A percentile compares a stretch with the other conserved stretches of the same genome.
Conservation (phyloP, 805 yeast genomes). For the Phaffomyces thermotolerans region DNA sequence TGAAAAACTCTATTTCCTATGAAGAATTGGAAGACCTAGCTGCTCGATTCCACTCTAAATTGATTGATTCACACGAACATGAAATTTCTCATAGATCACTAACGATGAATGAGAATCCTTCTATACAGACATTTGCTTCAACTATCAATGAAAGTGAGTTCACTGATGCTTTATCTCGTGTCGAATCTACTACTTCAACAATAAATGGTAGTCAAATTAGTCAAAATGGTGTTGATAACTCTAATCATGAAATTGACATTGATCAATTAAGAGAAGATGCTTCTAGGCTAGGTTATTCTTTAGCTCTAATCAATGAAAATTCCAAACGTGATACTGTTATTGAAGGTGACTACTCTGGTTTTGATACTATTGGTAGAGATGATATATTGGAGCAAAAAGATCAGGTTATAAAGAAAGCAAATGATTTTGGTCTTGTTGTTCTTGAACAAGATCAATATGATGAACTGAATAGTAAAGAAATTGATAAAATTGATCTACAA, state of each 20-base stretch:
- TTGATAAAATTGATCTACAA: slow-evolving; percentile 2
- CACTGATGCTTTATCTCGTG: slow-evolving; percentile 25
- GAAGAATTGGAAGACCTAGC: slow-evolving; percentile 30
- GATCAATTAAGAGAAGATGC: slow-evolving; percentile 19
- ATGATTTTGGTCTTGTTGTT: slow-evolving; percentile 20
- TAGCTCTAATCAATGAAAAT: slow-evolving; percentile 10
- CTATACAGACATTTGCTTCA: slow-evolving; percentile 20
- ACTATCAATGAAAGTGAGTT: slow-evolving; percentile 23
- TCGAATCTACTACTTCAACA: slow-evolving; percentile 21
- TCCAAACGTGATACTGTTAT: slow-evolving; percentile 4
- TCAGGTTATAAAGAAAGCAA: slow-evolving; percentile 8
- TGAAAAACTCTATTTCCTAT: slow-evolving; percentile 20
- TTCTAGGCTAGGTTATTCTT: slow-evolving; percentile 10
- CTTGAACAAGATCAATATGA: slow-evolving; percentile 21
- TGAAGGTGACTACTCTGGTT: slow-evolving; percentile 7
- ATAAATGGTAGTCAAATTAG: slow-evolving; percentile 10
- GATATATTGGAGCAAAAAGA: slow-evolving; percentile 7
- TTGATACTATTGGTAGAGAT: slow-evolving; percentile 12
- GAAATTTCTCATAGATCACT: slow-evolving; percentile 6
- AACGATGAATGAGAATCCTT: slow-evolving; percentile 10
- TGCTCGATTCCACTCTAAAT: slow-evolving; percentile 26
- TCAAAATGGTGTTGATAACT: background rate
- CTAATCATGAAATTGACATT: slow-evolving; percentile 2
- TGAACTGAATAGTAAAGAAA: background rate
- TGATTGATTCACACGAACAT: slow-evolving; percentile 24